phyloP scores from a whole-genome alignment of 805 yeast species.

The Candida corydali region DNA sequence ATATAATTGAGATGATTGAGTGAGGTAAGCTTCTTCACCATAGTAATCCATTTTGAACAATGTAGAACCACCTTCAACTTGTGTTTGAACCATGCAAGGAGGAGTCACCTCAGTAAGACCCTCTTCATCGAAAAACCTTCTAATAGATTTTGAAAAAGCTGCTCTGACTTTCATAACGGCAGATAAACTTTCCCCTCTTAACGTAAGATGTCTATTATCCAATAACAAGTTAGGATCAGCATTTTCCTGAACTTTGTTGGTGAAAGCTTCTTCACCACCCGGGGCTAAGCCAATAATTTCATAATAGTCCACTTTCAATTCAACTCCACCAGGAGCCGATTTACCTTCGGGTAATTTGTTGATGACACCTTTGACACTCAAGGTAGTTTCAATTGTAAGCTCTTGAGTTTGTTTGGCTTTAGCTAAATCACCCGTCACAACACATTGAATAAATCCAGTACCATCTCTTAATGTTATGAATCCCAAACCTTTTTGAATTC shows the following conservation, averaged over 20 bases:
- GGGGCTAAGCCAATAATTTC: slow-evolving; percentile 92
- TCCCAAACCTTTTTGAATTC: slow-evolving; percentile 87
- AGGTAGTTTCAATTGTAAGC: slow-evolving; percentile 84
- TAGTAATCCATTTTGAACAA: slow-evolving; percentile 89
- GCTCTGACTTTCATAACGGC: slow-evolving; percentile 96
- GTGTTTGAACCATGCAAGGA: slow-evolving; percentile 99
- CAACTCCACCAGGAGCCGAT: slow-evolving; percentile 96
- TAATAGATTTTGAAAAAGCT: slow-evolving; percentile 61
- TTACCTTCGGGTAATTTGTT: slow-evolving; percentile 91
- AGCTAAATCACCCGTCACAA: slow-evolving; percentile 87
- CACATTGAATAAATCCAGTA: slow-evolving; percentile 83
- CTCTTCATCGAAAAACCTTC: slow-evolving; percentile 75
- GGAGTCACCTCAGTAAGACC: slow-evolving; percentile 89
- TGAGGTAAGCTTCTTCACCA: slow-evolving; percentile 93
- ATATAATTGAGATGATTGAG: slow-evolving; percentile 96
- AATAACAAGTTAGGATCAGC: slow-evolving; percentile 90
- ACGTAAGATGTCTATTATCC: slow-evolving; percentile 93
- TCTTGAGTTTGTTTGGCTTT: slow-evolving; percentile 80
- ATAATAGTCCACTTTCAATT: slow-evolving; percentile 85
- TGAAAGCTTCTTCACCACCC: slow-evolving; percentile 89
- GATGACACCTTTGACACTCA: slow-evolving; percentile 75
- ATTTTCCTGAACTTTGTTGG: slow-evolving; percentile 89
- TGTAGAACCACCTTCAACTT: slow-evolving; percentile 99
- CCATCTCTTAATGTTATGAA: slow-evolving; percentile 95
- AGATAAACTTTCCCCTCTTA: slow-evolving; percentile 92